Evolutionary conservation across 2,329 filamentous ascomycete species (phyloP), one percentile per base, ranked within the genome.

Genomic region (Neopestalotiopsis clavispora): DNA sequence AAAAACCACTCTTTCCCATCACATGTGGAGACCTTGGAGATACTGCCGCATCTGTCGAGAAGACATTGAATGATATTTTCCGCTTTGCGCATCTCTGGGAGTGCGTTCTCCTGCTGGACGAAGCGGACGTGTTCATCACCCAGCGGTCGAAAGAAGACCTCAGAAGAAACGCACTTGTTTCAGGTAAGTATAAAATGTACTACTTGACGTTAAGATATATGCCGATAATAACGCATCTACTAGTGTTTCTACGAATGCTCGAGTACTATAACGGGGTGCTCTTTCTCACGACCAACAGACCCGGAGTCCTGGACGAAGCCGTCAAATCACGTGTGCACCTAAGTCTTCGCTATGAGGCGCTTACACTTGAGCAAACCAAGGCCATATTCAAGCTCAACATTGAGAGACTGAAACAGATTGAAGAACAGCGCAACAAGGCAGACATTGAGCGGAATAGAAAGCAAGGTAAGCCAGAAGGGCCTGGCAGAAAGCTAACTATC

Each of bases 21-120:
- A 86, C 84, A 0, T 86, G 84, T 12, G 84, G 85, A 59, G 84
- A 86, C 67, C 78, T 84, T 0, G 82, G 83, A 12, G 73, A 81
- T n/a, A 81, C 79, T 0, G 80, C 84, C 0, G 70, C 76, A 2
- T 78, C 82, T 1, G 81, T 85, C 1, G 84, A 85, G 72, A 69
- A 69, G 0, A 77, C 75, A 0, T 76, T 85, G 1, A 80, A 77
- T 70, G 78, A 83, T 1, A 80, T 84, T 4, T 85, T 85, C 74
- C 78, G 79, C 1, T 76, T 82, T 0, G 82, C 82, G 0, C 75
- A 81, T 52, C 23, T 52, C 1, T 77, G 75, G 75, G 74, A 77
- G 69, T 76, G 75, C 59, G 73, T 77, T 1, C 73, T 77, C 0
- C 69, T 77, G n/a, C 74, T 77, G 1, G 75, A 77, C 71, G 75